Evolutionary conservation across 2,329 filamentous ascomycete species (phyloP).

Genomic region (Aquanectria penicillioides): DNA sequence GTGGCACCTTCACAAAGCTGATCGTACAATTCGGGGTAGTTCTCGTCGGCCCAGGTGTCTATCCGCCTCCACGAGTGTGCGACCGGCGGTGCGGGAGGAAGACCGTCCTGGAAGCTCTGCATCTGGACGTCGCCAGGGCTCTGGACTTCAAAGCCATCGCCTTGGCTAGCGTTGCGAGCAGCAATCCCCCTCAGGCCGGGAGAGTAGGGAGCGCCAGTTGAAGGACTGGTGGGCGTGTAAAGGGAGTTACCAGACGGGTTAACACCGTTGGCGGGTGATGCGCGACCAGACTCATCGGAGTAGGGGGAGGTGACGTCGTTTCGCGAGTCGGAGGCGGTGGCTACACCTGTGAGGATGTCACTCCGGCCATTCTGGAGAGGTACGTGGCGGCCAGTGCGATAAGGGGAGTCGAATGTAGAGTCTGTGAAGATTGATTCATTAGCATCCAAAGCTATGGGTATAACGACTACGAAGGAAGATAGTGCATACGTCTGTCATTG

Average conservation of each 20-base stretch:
- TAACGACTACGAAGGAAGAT: constrained; percentile 9
- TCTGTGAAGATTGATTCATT: constrained; percentile 64
- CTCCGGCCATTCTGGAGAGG: constrained; percentile 85
- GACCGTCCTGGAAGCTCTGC: constrained; percentile 93
- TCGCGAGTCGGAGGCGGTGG: constrained; percentile 89
- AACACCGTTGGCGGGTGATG: constrained; percentile 56
- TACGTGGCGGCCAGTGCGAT: constrained; percentile 89
- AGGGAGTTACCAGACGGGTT: no score
- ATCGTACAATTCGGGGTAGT: constrained; percentile 94
- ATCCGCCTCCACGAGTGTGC: constrained; percentile 93
- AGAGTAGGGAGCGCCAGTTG: constrained; percentile 80
- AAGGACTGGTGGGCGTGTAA: constrained; percentile 61
- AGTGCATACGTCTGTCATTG: constrained; percentile 70
- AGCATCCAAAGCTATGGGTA: constrained; percentile 19
- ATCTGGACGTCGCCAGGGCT: constrained; percentile 89
- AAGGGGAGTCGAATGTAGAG: constrained; percentile 91
- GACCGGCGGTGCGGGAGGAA: constrained; percentile 88
- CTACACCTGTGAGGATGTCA: constrained; percentile 85
- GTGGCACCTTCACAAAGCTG: constrained; percentile 94
- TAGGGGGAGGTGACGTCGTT: constrained; percentile 84
- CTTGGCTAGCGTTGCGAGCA: constrained; percentile 71
- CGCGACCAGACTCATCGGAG: constrained; percentile 73
- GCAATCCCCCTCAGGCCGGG: constrained; percentile 86
- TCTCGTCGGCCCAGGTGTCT: constrained; percentile 91
- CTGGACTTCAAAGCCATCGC: constrained; percentile 75